Percentiles rank a stretch among this genome's conserved stretches.
Evolutionary conservation across 2,329 filamentous ascomycete genomes (phyloP).

Genomic region (Phaeosphaeriaceae sp.): DNA sequence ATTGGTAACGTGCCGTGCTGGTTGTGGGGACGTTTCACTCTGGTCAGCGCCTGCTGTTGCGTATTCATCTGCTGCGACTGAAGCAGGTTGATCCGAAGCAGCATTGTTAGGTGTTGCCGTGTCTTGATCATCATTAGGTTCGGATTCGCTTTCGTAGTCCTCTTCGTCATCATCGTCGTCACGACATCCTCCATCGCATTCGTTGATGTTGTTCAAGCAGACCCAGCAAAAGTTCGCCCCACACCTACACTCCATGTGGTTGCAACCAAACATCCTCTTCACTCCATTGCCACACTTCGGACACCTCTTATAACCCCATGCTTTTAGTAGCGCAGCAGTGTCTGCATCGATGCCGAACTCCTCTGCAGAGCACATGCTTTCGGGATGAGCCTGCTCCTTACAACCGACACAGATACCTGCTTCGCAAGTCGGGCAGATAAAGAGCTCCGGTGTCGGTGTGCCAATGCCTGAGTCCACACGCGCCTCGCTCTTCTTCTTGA

Average conservation of each 20-base stretch:
- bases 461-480: conserved; percentile 35
- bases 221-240: conserved; percentile 60
- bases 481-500: conserved; percentile 22
- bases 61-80: not conserved
- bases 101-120: not conserved
- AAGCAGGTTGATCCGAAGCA: not conserved
- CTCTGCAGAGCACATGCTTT: conserved; percentile 43
- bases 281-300: conserved; percentile 58
- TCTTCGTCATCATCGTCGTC: conserved; percentile 27
- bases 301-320: conserved; percentile 58
- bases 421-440: conserved; percentile 55
- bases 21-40: conserved; percentile 1
- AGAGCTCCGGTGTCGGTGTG: conserved; percentile 27
- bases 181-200: conserved; percentile 35
- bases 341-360: conserved; percentile 46
- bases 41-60: not conserved
- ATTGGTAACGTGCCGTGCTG: conserved; percentile 20
- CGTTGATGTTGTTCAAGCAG: conserved; percentile 47
- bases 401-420: conserved; percentile 54
- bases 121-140: conserved; percentile 31
- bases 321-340: conserved; percentile 46
- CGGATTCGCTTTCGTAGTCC: conserved; percentile 26
- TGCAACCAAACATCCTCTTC: conserved; percentile 58
- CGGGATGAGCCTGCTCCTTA: conserved; percentile 50
- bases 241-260: conserved; percentile 57